A percentile compares a stretch with the other conserved stretches of the same genome.
phyloP scores from a whole-genome alignment of 352 stramenopile species.

The Peronospora belbahrii region DNA sequence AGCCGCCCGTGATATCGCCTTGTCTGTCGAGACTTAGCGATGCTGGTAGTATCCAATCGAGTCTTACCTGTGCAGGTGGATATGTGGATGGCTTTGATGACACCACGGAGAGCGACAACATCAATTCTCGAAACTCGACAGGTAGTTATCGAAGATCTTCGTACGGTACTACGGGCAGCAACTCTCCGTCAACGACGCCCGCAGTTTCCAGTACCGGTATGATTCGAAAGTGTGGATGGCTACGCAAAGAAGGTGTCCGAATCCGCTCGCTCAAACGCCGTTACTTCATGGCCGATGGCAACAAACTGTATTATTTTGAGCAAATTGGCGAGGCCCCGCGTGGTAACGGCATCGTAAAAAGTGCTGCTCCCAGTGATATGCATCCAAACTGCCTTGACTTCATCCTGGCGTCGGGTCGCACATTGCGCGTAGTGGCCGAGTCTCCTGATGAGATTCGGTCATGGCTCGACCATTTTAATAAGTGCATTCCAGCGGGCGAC shows the following conservation, averaged over 20 bases:
- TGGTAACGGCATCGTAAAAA: slow-evolving; percentile 47
- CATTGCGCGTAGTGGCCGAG: slow-evolving; percentile 58
- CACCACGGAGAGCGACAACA: slow-evolving; percentile 8
- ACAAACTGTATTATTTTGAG: slow-evolving; percentile 52
- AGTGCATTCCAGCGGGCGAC: slow-evolving; percentile 17
- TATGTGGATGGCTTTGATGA: slow-evolving; percentile 24
- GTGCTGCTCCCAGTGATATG: slow-evolving; percentile 34
- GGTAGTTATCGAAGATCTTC: slow-evolving; percentile 8
- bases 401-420: slow-evolving; percentile 41
- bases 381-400: slow-evolving; percentile 69
- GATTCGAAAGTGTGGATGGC: slow-evolving; percentile 55
- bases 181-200: slow-evolving; percentile 9
- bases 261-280: slow-evolving; percentile 70
- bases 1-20: slow-evolving; percentile 7
- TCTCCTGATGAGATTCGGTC: slow-evolving; percentile 50
- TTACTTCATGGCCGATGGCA: slow-evolving; percentile 64
- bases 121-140: slow-evolving; percentile 7
- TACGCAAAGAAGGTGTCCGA: slow-evolving; percentile 68
- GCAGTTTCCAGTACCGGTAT: slow-evolving; percentile 9
- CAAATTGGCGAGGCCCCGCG: slow-evolving; percentile 45
- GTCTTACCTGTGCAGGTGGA: slow-evolving; percentile 16
- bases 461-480: slow-evolving; percentile 48
- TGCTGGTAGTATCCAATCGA: slow-evolving; percentile 6
- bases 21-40: slow-evolving; percentile 8
- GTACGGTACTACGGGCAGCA: slow-evolving; percentile 2